A percentile compares a stretch with the other conserved stretches of the same genome.
phyloP scores from a whole-genome alignment of 257 asterid genomes.

The Buddleja alternifolia region DNA sequence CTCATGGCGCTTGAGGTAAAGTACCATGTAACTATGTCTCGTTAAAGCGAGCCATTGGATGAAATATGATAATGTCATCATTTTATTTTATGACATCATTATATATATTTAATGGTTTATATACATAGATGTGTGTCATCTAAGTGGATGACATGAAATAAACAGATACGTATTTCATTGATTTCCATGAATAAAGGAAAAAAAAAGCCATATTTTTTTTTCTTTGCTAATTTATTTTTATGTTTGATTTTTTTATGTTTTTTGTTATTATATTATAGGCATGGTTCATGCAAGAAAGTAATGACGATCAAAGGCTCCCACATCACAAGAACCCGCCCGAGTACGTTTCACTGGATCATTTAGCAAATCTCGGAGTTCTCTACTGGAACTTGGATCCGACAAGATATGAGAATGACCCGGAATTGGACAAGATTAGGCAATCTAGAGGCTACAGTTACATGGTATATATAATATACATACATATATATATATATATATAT shows the following conservation, averaged over 20 bases:
- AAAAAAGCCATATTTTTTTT: background rate
- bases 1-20: slow-evolving; percentile 69
- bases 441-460: slow-evolving; percentile 73
- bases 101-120: no score
- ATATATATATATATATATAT: no score
- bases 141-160: no score
- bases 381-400: slow-evolving; percentile 73
- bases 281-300: slow-evolving; percentile 79
- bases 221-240: background rate
- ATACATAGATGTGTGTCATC: no score
- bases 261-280: slow-evolving; percentile 41
- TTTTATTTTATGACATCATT: no score
- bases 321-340: slow-evolving; percentile 64
- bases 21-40: background rate
- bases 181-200: background rate
- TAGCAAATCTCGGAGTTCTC: slow-evolving; percentile 72
- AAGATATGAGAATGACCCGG: slow-evolving; percentile 63
- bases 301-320: slow-evolving; percentile 75
- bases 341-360: slow-evolving; percentile 50
- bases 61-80: no score
- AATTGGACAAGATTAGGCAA: slow-evolving; percentile 60
- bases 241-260: background rate
- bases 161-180: background rate
- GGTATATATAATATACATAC: slow-evolving; percentile 45
- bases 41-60: no score